phyloP scores from a whole-genome alignment of 495 filamentous ascomycete species.

The Apiosordaria backusii region DNA sequence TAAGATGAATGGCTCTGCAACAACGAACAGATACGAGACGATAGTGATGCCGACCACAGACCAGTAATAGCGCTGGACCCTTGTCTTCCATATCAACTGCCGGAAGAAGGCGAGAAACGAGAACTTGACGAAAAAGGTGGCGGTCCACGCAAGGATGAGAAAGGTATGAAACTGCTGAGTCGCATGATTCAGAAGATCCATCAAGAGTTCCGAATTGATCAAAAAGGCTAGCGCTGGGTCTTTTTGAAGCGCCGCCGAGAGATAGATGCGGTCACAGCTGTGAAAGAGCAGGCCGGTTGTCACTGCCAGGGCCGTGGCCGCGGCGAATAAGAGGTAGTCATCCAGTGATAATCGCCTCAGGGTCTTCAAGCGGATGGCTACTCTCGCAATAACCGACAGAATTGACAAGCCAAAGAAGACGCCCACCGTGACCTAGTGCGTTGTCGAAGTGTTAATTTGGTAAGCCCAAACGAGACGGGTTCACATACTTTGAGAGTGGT shows the following conservation, averaged over 20 bases:
- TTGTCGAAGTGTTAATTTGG: slow-evolving; percentile 8
- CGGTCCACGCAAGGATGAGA: slow-evolving; percentile 20
- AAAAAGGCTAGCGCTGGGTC: slow-evolving; percentile 10
- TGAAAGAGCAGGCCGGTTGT: slow-evolving; percentile 17
- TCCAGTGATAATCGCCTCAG: slow-evolving; percentile 17
- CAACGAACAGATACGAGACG: slow-evolving; percentile 16
- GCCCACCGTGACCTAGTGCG: slow-evolving; percentile 25
- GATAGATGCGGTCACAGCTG: slow-evolving; percentile 18
- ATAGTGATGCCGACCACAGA: slow-evolving; percentile 15
- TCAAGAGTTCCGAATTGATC: slow-evolving; percentile 7
- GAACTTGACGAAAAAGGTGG: slow-evolving; percentile 19
- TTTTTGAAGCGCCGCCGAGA: slow-evolving; percentile 15
- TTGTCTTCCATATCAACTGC: slow-evolving; percentile 17
- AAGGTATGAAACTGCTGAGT: slow-evolving; percentile 10
- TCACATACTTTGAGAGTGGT: not conserved
- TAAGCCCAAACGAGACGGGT: not conserved
- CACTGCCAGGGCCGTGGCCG: slow-evolving; percentile 11
- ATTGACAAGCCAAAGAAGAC: slow-evolving; percentile 24
- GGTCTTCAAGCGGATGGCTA: slow-evolving; percentile 21
- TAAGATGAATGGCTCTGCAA: slow-evolving; percentile 19
- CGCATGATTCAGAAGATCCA: slow-evolving; percentile 11
- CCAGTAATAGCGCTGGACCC: slow-evolving; percentile 21
- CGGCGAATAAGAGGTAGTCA: slow-evolving; percentile 21
- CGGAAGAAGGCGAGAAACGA: slow-evolving; percentile 24
- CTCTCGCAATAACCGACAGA: slow-evolving; percentile 8